A percentile compares a stretch with the other conserved stretches of the same genome.
phyloP scores from a whole-genome alignment of 805 yeast species.

The Nakazawaea wyomingensis region DNA sequence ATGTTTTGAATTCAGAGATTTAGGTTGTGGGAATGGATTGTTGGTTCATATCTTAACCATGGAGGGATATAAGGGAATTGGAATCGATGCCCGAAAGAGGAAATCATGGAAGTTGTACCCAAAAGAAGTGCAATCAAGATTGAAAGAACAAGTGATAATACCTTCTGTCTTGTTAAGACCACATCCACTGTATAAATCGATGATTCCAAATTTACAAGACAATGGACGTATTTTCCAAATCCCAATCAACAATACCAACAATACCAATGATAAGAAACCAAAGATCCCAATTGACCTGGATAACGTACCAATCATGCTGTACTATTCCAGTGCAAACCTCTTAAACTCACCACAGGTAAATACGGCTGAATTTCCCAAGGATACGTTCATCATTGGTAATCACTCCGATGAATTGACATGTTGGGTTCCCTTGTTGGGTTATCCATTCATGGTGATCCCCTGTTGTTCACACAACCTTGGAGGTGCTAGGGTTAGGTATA shows the following conservation, averaged over 20 bases:
- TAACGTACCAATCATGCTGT: conserved; percentile 42
- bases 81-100: conserved; percentile 85
- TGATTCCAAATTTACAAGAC: conserved; percentile 50
- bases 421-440: conserved; percentile 87
- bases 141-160: conserved; percentile 76
- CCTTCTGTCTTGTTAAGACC: conserved; percentile 71
- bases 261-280: conserved; percentile 12
- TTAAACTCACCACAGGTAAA: conserved; percentile 51
- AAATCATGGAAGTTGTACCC: conserved; percentile 86
- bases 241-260: conserved; percentile 26
- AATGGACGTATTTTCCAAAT: conserved; percentile 60
- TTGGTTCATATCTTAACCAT: conserved; percentile 64
- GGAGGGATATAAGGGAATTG: conserved; percentile 82
- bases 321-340: conserved; percentile 49
- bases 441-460: conserved; percentile 88
- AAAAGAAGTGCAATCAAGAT: conserved; percentile 44
- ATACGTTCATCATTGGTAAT: conserved; percentile 85
- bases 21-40: conserved; percentile 95
- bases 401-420: conserved; percentile 94
- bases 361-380: conserved; percentile 58
- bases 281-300: conserved; percentile 13
- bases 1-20: conserved; percentile 70
- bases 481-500: conserved; percentile 69
- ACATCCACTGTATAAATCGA: conserved; percentile 52
- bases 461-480: conserved; percentile 88